Evolutionary conservation across 2,329 filamentous ascomycete genomes (phyloP).

Genomic region (Lasiodiplodia theobromae): DNA sequence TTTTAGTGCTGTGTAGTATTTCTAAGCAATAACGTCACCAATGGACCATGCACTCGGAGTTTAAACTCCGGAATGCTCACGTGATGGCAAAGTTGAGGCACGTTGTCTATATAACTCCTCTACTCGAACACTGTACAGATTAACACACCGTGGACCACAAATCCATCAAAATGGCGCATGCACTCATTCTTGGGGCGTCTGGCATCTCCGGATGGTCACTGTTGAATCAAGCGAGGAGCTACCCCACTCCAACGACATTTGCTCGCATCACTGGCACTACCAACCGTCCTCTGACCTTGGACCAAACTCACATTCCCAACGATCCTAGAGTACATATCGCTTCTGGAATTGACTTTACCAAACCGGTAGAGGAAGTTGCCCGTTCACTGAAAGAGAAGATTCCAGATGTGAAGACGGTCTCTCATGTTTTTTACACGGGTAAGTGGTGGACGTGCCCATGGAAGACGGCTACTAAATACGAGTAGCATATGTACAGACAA

Average conservation of each 20-base stretch:
- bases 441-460: neutral
- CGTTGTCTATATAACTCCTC: neutral
- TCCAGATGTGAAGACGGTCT: conserved; percentile 45
- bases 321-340: conserved; percentile 46
- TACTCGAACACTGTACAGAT: neutral
- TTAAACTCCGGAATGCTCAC: neutral
- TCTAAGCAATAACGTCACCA: neutral
- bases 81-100: neutral
- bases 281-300: conserved; percentile 51
- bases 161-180: conserved; percentile 33
- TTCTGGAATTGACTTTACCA: conserved; percentile 51
- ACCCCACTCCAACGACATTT: conserved; percentile 54
- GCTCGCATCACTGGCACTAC: conserved; percentile 56
- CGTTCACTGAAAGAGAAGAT: conserved; percentile 46
- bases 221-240: conserved; percentile 56
- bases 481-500: conserved; percentile 42
- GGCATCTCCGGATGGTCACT: conserved; percentile 61
- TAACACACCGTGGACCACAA: neutral
- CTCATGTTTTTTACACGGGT: conserved; percentile 52
- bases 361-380: conserved; percentile 42
- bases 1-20: too few species aligned
- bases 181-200: conserved; percentile 52
- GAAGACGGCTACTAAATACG: neutral
- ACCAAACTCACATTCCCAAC: conserved; percentile 47
- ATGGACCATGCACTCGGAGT: neutral